Conservation (phyloP, 495 filamentous ascomycete species). For the Daldinia concentrica region DNA sequence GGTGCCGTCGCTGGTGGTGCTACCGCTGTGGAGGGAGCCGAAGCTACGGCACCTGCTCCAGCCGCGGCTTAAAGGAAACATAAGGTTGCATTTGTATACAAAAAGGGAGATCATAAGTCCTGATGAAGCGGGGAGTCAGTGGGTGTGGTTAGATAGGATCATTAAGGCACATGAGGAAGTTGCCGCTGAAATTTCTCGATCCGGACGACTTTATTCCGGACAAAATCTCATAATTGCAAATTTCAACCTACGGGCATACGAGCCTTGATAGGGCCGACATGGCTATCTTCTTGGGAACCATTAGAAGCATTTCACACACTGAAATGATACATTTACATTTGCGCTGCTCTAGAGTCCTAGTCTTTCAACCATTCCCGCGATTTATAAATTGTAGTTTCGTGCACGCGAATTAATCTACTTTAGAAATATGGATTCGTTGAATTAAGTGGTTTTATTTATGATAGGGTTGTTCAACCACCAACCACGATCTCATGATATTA, state of each 20-base stretch:
- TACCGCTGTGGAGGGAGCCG: constrained; percentile 45
- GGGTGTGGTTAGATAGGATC: constrained; percentile 21
- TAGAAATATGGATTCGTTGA: background rate
- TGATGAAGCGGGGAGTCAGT: constrained; percentile 34
- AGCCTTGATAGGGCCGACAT: constrained; percentile 7
- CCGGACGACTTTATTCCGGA: constrained; percentile 12
- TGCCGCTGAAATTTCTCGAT: constrained; percentile 10
- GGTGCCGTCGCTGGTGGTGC: constrained; percentile 29
- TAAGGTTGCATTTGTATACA: constrained; percentile 20
- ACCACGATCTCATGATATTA: background rate
- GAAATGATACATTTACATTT: constrained; percentile 22
- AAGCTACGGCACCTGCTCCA: constrained; percentile 42
- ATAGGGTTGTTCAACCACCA: background rate
- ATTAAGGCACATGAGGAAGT: constrained; percentile 18
- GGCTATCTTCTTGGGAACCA: constrained; percentile 27
- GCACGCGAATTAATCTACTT: background rate
- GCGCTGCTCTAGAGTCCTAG: background rate
- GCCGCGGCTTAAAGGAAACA: constrained; percentile 32
- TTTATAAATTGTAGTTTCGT: background rate
- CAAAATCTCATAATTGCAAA: constrained; percentile 22
- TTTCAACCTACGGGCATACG: constrained; percentile 7
- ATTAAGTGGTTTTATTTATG: background rate
- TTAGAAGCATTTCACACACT: constrained; percentile 31
- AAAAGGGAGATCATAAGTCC: constrained; percentile 16
- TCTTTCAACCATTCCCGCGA: background rate